phyloP scores from a whole-genome alignment of 768 basidiomycete genomes.

The Pleurotus salmoneostramineus region DNA sequence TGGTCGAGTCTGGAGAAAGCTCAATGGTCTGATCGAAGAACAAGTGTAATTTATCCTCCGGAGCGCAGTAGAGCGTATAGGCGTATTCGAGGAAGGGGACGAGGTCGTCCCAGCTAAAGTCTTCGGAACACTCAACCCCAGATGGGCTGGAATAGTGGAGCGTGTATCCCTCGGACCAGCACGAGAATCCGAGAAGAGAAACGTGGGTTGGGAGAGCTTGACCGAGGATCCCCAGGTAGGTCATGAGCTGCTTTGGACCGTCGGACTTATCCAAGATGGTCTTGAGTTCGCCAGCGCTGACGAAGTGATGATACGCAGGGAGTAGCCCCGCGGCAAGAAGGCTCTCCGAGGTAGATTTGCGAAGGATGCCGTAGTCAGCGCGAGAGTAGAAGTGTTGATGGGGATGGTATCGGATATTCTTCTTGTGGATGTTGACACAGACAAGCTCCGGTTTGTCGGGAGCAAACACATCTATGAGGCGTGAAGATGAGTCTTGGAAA shows the following conservation, averaged over 20 bases:
- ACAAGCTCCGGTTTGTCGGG: no score
- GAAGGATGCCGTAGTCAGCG: no score
- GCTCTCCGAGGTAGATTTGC: no score
- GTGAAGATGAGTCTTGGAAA: no score
- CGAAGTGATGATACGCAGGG: background rate
- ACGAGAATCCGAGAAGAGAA: background rate
- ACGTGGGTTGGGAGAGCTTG: background rate
- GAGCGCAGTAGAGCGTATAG: slow-evolving; percentile 2
- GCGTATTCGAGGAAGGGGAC: background rate
- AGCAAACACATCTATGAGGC: no score
- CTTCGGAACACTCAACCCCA: background rate
- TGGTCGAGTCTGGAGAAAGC: no score
- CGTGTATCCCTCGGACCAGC: background rate
- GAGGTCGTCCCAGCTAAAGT: background rate
- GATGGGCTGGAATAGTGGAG: background rate
- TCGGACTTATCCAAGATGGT: background rate
- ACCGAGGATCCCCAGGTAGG: background rate
- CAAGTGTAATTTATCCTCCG: background rate
- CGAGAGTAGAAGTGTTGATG: no score
- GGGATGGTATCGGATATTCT: no score
- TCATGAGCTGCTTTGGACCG: background rate
- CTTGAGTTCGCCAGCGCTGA: background rate
- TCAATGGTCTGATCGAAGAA: slow-evolving; percentile 2
- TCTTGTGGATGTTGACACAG: no score
- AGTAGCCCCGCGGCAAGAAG: no score